phyloP scores from a whole-genome alignment of 2,329 filamentous ascomycete species.

The Ascochyta pisi region DNA sequence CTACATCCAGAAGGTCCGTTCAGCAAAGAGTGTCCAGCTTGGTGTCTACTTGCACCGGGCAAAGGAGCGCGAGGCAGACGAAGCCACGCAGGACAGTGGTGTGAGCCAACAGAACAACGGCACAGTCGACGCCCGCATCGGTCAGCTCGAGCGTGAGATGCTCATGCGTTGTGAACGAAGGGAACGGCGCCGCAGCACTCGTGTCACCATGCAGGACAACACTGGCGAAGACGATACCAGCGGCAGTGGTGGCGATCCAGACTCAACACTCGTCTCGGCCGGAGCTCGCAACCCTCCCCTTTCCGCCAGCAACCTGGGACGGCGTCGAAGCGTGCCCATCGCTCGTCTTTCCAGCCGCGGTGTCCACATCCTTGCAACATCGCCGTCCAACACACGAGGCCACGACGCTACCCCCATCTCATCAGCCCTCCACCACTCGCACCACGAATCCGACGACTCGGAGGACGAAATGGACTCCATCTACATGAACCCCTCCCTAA shows the following conservation, averaged over 20 bases:
- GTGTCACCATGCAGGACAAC: slow-evolving; percentile 32
- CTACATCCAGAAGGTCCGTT: slow-evolving; percentile 66
- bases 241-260: slow-evolving; percentile 55
- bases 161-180: slow-evolving; percentile 51
- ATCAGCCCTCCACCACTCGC: slow-evolving; percentile 22
- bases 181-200: slow-evolving; percentile 39
- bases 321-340: slow-evolving; percentile 26
- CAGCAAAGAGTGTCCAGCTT: slow-evolving; percentile 62
- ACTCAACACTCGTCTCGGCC: slow-evolving; percentile 45
- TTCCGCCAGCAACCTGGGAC: slow-evolving; percentile 24
- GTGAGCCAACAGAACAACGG: slow-evolving; percentile 49
- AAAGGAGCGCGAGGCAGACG: slow-evolving; percentile 61
- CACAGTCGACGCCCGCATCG: slow-evolving; percentile 61
- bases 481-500: slow-evolving; percentile 38
- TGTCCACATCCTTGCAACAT: slow-evolving; percentile 21
- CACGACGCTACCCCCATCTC: slow-evolving; percentile 32
- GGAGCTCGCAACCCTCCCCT: slow-evolving; percentile 31
- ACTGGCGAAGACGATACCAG: slow-evolving; percentile 52
- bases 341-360: slow-evolving; percentile 24
- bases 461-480: slow-evolving; percentile 30
- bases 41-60: slow-evolving; percentile 66
- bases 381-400: slow-evolving; percentile 23
- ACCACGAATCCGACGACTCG: slow-evolving; percentile 35
- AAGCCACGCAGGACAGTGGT: slow-evolving; percentile 49
- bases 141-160: slow-evolving; percentile 62